Conservation (phyloP, 2,329 filamentous ascomycete species). For the Coniochaeta hoffmannii region DNA sequence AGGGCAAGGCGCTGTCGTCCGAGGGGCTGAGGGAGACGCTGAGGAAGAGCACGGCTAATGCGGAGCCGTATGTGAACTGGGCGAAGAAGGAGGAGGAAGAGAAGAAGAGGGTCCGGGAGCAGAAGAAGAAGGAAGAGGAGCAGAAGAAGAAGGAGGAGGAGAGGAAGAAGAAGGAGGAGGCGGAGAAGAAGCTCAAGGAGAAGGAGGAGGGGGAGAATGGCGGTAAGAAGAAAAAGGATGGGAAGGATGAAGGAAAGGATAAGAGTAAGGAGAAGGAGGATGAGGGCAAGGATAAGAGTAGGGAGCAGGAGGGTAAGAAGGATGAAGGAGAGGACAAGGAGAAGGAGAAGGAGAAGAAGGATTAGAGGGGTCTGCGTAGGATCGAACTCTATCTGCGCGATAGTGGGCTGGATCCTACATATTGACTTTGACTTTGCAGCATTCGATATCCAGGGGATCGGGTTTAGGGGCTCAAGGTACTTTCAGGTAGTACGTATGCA, state of each 20-base stretch:
- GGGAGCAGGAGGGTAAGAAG: conserved; percentile 6
- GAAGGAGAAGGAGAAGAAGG: conserved; percentile 8
- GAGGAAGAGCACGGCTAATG: conserved; percentile 21
- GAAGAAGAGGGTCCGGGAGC: conserved; percentile 25
- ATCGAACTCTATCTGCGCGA: not conserved
- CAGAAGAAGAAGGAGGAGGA: conserved; percentile 24
- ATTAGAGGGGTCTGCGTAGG: conserved; percentile 6
- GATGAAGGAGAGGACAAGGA: conserved; percentile 2
- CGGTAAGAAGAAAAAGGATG: conserved; percentile 9
- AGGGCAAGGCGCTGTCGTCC: conserved; percentile 20
- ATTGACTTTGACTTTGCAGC: not conserved
- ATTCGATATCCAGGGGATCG: too few species aligned
- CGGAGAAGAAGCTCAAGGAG: conserved; percentile 23
- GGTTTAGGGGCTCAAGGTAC: too few species aligned
- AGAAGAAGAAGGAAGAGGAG: conserved; percentile 32
- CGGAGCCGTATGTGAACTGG: conserved; percentile 36
- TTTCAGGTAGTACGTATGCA: too few species aligned
- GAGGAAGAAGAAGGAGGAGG: conserved; percentile 25
- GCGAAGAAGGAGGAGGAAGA: conserved; percentile 35
- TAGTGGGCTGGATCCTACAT: not conserved
- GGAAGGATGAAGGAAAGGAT: conserved; percentile 17
- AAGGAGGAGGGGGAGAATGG: conserved; percentile 11
- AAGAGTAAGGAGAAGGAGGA: conserved; percentile 10
- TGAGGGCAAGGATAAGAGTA: conserved; percentile 5
- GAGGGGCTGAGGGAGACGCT: conserved; percentile 30